Evolutionary conservation across 257 asterid species (phyloP).

Genomic region (Solanum stenotomum): DNA sequence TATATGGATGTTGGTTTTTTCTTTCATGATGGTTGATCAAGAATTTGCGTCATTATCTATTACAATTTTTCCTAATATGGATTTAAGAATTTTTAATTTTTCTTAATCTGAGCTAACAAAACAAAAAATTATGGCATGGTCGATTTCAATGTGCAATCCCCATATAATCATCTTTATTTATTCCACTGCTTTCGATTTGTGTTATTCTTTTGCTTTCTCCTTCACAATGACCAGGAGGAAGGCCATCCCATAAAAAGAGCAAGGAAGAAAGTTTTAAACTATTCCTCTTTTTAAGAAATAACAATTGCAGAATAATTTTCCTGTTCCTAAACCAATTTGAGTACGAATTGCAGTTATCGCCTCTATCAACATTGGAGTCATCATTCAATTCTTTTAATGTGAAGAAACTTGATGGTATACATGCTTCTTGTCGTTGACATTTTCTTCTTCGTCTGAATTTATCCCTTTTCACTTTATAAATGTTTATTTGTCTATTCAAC

Average conservation of each 20-base stretch:
- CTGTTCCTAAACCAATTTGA: slow-evolving; percentile 8
- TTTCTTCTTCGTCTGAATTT: background rate
- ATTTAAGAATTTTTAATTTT: background rate
- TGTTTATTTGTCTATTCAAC: background rate
- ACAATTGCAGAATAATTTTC: background rate
- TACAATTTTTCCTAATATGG: background rate
- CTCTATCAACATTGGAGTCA: slow-evolving; percentile 76
- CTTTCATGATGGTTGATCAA: background rate
- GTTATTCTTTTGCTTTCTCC: background rate
- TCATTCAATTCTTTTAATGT: slow-evolving; percentile 72
- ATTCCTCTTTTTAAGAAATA: slow-evolving; percentile 1
- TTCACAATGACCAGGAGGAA: slow-evolving; percentile 32
- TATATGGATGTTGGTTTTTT: background rate
- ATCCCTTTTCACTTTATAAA: background rate
- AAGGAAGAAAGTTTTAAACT: slow-evolving; percentile 54
- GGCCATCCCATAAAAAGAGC: slow-evolving; percentile 41
- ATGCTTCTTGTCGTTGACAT: background rate
- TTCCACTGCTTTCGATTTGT: background rate
- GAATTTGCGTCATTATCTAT: background rate
- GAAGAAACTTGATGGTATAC: slow-evolving; percentile 85
- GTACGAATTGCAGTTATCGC: slow-evolving; percentile 59
- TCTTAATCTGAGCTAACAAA: background rate
- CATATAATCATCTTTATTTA: background rate
- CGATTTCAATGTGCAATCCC: background rate
- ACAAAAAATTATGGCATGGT: background rate